Evolutionary conservation across 2,329 filamentous ascomycete genomes (phyloP), one percentile per base, ranked within the genome.

Genomic region (Mycocentrospora acerina): DNA sequence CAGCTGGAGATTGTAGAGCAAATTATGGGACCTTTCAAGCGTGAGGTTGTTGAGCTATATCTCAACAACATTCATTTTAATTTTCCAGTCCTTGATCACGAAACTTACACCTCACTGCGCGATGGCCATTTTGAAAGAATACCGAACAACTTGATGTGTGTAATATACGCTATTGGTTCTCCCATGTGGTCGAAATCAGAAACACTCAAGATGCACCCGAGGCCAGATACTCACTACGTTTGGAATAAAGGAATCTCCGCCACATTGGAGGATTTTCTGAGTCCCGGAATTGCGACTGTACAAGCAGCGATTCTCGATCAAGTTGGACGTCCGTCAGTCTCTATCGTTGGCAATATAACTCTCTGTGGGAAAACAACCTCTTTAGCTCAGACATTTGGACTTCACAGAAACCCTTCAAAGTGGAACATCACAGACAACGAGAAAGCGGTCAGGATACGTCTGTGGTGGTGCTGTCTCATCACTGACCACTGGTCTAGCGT

Each of bases 391-490:
- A 77, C 75, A 13, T 72, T 79, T 39, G 77, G 77, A 1, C 60
- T 80, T 25, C 78, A 81, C 44, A 70, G 78, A 18, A 74, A 80
- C 48, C 75, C 76, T 10, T 72, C 70, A 4, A 68, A 70, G 39
- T 80, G 77, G 77, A 74, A 73, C 30, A 67, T 78, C 2, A 71
- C 72, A 1, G 67, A 67, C 2, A 62, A 67, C 24, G 77, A 80
- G 45, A 79, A 78, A 47, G 67, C 71, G 7, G 60, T 76, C 12
- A 69, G 78, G 6, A 73, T 76, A 19, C 72, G 75, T 3, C 57
- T 78, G 3, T 80, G 77, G 75, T 80, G 78, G 78, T 76, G 73
- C 4, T 73, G 79, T 2, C 64, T 80, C 3, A 75, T 80, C 26
- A 76, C 78, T 40, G 77, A 80, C 56, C 71, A 75, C 27, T 81